Evolutionary conservation across 805 yeast genomes (phyloP), one percentile per base, ranked within the genome.

Genomic region (Lachancea thermotolerans): DNA sequence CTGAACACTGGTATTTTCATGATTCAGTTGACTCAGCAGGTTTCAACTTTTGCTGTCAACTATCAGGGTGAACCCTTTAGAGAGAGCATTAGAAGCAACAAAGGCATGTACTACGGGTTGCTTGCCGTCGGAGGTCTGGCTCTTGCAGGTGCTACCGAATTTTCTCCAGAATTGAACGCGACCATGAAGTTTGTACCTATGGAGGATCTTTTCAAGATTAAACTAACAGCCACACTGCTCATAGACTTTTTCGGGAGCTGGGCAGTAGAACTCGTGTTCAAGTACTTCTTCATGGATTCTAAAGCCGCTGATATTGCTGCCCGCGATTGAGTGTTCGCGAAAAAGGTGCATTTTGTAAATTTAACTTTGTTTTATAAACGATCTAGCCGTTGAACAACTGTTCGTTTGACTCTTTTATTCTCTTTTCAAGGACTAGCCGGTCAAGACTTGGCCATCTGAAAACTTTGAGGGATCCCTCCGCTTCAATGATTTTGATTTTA

Each of bases 41-140:
- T 93, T 43, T 87, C 97, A 12, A 93, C 99, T 0, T 93, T 90
- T 72, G 96, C 96, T 16, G 96, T 93, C 47, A 93, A 93, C 70
- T 93, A 93, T 68, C 95, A 88, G 71, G 99, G 99, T 45, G 81
- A 85, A 55, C 99, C 99, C 45, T 93, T 93, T 72, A 83, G 95
- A 65, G 96, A 93, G 69, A 79, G 87, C 46, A 84, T 93, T 57
- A 73, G 72, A 44, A 95, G 85, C 65, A 93, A 93, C 70, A 85
- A 82, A 68, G 98, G 97, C 53, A 93, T 93, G 98, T 91, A 84
- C 70, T 91, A 87, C 56, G 99, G 99, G 18, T 74, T 93, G 46
- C 62, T 91, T 32, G 96, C 96, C 54, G 97, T 91, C 53, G 84
- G 95, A 18, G 87, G 77, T 35, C 74, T 93, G 58, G 95, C 97